Evolutionary conservation across 1,284 basidiomycete species (phyloP), one percentile per base, ranked within the genome.

Genomic region (Puccinia triticina): DNA sequence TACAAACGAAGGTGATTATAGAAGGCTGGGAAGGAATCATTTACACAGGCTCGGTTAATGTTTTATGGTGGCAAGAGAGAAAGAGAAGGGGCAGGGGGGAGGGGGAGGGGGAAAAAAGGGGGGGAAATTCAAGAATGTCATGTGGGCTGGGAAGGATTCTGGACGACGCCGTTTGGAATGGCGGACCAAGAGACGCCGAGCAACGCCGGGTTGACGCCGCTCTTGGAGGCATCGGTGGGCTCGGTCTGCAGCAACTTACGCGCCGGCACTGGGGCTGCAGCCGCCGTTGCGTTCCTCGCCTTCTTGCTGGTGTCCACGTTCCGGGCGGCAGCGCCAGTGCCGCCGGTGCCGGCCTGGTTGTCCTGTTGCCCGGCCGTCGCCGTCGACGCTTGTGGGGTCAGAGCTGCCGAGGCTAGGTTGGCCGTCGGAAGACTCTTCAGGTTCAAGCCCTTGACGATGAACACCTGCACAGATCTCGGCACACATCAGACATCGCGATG

Each of bases 331-430:
- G 26, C 61, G 34, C 11, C 32, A 16, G 64, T 55, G 46, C 43
- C 29, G 3, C 11, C 23, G 37, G 1, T 29, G 3, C 46, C 50
- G n/a, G 29, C 16, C 34, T 57, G 16, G 11, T 57, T 21, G 11
- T 29, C 48, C 67, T 57, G 77, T 12, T n/a, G 18, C 34, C 4
- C 66, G 3, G 11, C 1, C 3, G 40, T 10, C 1, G 18, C 34
- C 59, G 59, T 61, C 59, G 59, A 4, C 4, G 29, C 29, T 48
- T 48, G 29, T 18, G 66, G 64, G 32, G 48, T 50, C 40, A 80
- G 26, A n/a, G 77, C 77, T 67, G 77, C 66, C n/a, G 66, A 72
- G 14, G 77, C 77, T 34, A 80, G 50, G 57, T 80, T 80, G 26
- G 77, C 77, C 32, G 77, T 80, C 26, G 77, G 77, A 5, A 80